These are phyloP conservation scores for Syzygium syzygioides DNA, from an alignment of 441 rosid genomes.

Conservation along the genomic window DNA sequence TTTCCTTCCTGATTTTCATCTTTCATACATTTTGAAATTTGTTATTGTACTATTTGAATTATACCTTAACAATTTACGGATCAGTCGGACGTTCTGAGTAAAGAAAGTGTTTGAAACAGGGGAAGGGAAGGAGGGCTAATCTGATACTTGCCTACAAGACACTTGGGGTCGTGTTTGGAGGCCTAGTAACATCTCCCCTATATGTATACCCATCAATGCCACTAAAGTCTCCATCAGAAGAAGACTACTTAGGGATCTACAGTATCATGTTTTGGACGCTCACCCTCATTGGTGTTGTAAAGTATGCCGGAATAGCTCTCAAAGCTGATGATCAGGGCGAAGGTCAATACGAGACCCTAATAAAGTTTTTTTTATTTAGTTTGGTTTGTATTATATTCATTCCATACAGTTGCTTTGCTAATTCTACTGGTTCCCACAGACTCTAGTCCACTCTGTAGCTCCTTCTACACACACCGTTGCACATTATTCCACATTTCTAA, in stretches of 20 bases:
- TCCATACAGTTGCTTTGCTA: background rate
- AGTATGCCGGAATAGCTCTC: conserved; percentile 45
- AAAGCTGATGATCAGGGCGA: conserved; percentile 70
- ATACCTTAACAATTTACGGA: background rate
- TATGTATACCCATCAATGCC: conserved; percentile 69
- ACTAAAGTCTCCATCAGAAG: conserved; percentile 49
- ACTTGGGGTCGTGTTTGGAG: conserved; percentile 65
- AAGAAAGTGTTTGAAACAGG: conserved; percentile 13
- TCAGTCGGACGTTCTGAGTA: background rate
- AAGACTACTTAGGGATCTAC: conserved; percentile 55
- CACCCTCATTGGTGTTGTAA: conserved; percentile 54
- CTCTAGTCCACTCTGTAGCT: background rate
- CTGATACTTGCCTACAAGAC: conserved; percentile 49
- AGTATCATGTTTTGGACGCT: conserved; percentile 77
- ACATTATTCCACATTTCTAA: background rate
- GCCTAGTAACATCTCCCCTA: conserved; percentile 59
- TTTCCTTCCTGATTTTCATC: background rate
- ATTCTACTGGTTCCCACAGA: background rate
- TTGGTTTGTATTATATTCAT: background rate
- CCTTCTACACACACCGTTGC: background rate
- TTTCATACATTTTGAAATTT: background rate
- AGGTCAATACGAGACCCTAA: conserved; percentile 23
- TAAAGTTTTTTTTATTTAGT: background rate
- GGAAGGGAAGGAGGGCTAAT: conserved; percentile 21
- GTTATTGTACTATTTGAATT: background rate